Base-by-base conservation (phyloP, 2,329 filamentous ascomycete species). In the Microdochium paspali region DNA sequence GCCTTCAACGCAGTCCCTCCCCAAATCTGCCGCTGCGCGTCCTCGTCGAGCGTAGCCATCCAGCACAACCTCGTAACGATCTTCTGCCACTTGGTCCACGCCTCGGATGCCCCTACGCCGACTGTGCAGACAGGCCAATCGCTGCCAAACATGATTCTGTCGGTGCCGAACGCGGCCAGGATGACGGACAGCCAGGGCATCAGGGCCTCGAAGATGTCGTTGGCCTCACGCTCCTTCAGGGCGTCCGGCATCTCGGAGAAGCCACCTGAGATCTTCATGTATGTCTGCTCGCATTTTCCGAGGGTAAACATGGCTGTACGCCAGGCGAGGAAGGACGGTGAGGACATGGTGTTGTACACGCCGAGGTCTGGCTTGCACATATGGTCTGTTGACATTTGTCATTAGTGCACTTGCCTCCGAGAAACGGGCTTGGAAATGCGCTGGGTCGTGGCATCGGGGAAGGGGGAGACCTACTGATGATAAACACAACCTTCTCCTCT, bases 91-190 rank as follows among this genome's bases (percentile, higher is more conserved):
- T 84, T 78, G 30, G 69, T 67, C 89, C 90, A 95, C 26, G 86
- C 82, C 21, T 71, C 66, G 44, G 74, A 10, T 60, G 35, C 58
- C 23, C 56, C 63, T 18, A 71, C 67, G 1, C 79, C 78, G 28
- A 88, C 69, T 52, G 88, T 90, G 67, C 89, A 95, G 1, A 96
- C 84, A 2, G 91, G 90, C 91, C 91, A 97, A 65, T 96, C 90
- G 53, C 85, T 90, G 23, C 85, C 90, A 65, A 93, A 96, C 84
- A 97, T 90, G 61, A 93, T 76, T 53, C 88, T 76, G 21, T 71
- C 61, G 0, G 85, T 68, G 1, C 85, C 82, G 59, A 95, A 96
- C 1, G 77, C 76, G 24, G 81, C 76, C 46, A 94, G 77, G 1
- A 90, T 69, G 46, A 84, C 78, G 50, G 82, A 77, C 2, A 88